A percentile compares a stretch with the other conserved stretches of the same genome.
Evolutionary conservation across 2,329 filamentous ascomycete species (phyloP).

Genomic region (Aureobasidium lini): DNA sequence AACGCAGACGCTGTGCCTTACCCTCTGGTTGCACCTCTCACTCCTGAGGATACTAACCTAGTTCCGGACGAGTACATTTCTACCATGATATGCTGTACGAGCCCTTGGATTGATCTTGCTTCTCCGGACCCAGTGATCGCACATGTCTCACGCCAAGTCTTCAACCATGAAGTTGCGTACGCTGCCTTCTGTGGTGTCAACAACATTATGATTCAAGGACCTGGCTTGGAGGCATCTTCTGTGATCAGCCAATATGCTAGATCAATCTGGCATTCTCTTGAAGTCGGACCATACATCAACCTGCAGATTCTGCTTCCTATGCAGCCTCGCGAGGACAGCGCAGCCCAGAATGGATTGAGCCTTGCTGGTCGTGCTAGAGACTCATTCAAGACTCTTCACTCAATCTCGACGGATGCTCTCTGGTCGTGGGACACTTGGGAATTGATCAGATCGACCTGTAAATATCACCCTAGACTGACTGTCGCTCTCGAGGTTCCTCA

Average conservation of each 20-base stretch:
- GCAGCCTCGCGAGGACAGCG: slow-evolving; percentile 48
- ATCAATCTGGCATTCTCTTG: slow-evolving; percentile 71
- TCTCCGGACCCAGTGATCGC: slow-evolving; percentile 76
- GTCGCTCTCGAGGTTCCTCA: slow-evolving; percentile 59
- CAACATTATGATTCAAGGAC: slow-evolving; percentile 75
- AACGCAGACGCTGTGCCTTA: slow-evolving; percentile 32
- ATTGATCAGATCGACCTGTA: slow-evolving; percentile 73
- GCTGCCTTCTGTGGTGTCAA: slow-evolving; percentile 89
- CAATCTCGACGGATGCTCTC: background rate
- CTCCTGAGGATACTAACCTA: slow-evolving; percentile 69
- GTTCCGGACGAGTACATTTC: slow-evolving; percentile 61
- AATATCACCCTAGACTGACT: slow-evolving; percentile 71
- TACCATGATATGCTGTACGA: slow-evolving; percentile 71
- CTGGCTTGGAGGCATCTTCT: slow-evolving; percentile 52
- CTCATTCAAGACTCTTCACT: slow-evolving; percentile 1
- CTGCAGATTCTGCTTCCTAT: slow-evolving; percentile 78
- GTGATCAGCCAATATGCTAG: slow-evolving; percentile 57
- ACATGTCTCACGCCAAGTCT: slow-evolving; percentile 78
- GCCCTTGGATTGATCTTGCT: slow-evolving; percentile 85
- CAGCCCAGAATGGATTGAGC: background rate
- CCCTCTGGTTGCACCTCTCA: slow-evolving; percentile 55
- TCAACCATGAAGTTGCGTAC: slow-evolving; percentile 87
- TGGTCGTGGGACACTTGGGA: slow-evolving; percentile 93
- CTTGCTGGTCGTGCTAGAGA: slow-evolving; percentile 1
- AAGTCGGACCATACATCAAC: slow-evolving; percentile 66